Percentiles rank a stretch among this genome's conserved stretches.
Conservation (phyloP, 164 flowering plant genomes). For the grape (Vitis vinifera) region ASM3070453v1 NC_081809.1:1571001-1571500, state of each 20-base stretch:
- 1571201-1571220: neutral
- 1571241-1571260: neutral
- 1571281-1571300: neutral
- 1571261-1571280: neutral
- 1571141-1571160: neutral
- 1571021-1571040: no score
- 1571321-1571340: no score
- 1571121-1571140: neutral
- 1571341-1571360: no score
- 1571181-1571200: neutral
- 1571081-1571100: neutral
- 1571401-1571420: slow-evolving; percentile 54
- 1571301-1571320: no score
- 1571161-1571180: neutral
- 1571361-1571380: neutral
- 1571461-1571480: slow-evolving; percentile 76
- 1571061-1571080: neutral
- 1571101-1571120: slow-evolving; percentile 11
- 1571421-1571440: slow-evolving; percentile 48
- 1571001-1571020: no score
- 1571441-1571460: slow-evolving; percentile 68
- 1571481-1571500: slow-evolving; percentile 70
- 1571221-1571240: neutral
- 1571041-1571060: no score
- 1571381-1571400: slow-evolving; percentile 35